Evolutionary conservation across 208 protist species (phyloP).

Genomic region (Giardia muris): DNA sequence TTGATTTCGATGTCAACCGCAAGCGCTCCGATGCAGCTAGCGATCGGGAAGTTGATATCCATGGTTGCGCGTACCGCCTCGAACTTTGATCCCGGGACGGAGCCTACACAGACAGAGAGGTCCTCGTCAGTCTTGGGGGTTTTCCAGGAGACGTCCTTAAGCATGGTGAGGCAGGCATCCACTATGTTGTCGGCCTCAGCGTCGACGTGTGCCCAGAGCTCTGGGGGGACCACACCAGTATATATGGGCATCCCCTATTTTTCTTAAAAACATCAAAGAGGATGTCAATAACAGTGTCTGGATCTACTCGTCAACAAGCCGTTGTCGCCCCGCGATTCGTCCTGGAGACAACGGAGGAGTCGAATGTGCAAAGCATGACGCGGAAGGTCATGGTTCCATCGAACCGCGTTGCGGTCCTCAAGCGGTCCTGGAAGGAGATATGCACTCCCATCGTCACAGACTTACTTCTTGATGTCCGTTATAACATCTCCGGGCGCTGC

Average conservation of each 20-base stretch:
- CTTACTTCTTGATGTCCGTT: slow-evolving; percentile 89
- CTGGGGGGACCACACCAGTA: neutral
- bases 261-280: neutral
- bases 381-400: slow-evolving; percentile 44
- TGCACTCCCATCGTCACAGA: slow-evolving; percentile 92
- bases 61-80: neutral
- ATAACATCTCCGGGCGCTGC: slow-evolving; percentile 76
- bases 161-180: neutral
- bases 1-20: neutral
- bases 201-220: neutral
- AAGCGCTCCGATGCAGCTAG: neutral
- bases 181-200: neutral
- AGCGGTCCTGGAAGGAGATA: slow-evolving; percentile 87
- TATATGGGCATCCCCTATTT: slow-evolving; percentile 2
- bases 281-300: neutral
- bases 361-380: no score
- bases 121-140: neutral
- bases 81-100: neutral
- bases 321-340: neutral
- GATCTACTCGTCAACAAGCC: neutral
- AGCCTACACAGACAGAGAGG: neutral
- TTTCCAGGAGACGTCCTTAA: neutral
- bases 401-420: slow-evolving; percentile 84
- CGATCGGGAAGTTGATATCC: neutral
- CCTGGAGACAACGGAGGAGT: neutral